A percentile compares a stretch with the other conserved stretches of the same genome.
phyloP scores from a whole-genome alignment of 352 stramenopile species.

The Phytophthora nicotianae region DNA sequence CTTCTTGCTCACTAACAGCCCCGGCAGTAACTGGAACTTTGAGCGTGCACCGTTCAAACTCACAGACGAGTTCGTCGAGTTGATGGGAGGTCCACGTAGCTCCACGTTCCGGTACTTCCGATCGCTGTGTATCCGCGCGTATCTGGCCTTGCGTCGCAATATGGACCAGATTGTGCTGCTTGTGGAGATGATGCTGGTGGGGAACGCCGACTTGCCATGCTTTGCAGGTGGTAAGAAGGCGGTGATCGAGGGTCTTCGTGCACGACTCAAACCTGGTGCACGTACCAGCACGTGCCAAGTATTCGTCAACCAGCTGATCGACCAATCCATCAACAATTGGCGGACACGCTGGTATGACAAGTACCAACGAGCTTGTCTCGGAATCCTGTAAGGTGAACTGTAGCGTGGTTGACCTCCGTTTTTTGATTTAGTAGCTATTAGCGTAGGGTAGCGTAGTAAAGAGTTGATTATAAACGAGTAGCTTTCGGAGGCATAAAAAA shows the following conservation, averaged over 20 bases:
- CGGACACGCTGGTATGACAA: conserved; percentile 91
- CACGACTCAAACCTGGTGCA: conserved; percentile 77
- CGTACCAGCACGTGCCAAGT: conserved; percentile 83
- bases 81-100: conserved; percentile 94
- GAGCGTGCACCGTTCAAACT: conserved; percentile 98
- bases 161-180: conserved; percentile 96
- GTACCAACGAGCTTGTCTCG: conserved; percentile 89
- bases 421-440: conserved; percentile 40
- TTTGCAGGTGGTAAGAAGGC: conserved; percentile 84
- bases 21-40: conserved; percentile 94
- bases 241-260: conserved; percentile 77
- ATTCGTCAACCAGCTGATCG: conserved; percentile 88
- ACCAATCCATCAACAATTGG: conserved; percentile 91
- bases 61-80: conserved; percentile 95
- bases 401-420: conserved; percentile 10
- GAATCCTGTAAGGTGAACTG: conserved; percentile 64
- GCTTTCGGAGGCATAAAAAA: conserved; percentile 9
- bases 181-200: conserved; percentile 95
- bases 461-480: conserved; percentile 39
- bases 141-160: conserved; percentile 93
- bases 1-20: conserved; percentile 96
- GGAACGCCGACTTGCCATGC: conserved; percentile 85
- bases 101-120: conserved; percentile 95
- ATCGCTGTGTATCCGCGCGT: conserved; percentile 95
- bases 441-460: conserved; percentile 22